Evolutionary conservation across 129 eudicot species (phyloP), one percentile per base, ranked within the genome.

Genomic region (Centaurea solstitialis): DNA sequence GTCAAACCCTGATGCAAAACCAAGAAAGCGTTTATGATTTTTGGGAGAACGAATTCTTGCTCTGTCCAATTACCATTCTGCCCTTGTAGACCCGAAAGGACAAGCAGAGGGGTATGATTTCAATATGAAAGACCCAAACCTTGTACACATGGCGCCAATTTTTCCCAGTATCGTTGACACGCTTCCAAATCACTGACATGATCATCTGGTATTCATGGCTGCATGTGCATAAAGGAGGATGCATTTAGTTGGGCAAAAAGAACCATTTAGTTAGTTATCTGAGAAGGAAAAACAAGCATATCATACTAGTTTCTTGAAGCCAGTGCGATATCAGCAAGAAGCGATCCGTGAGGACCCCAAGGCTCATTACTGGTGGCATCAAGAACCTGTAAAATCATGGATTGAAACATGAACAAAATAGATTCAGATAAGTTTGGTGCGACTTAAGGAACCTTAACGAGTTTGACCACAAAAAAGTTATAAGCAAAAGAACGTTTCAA

Each of bases 271-370:
- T 71, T 35, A 0, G 26, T 37, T 35, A 39, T 21, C 35, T 18
- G 17, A 75, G 35, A 61, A 21, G 17, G 35, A 66, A 80, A 75
- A 37, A 64, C 21, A 72, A 39, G 7, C 8, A 26, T 39, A 30
- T 61, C 93, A 30, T 86, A 96, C 99, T 96, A 88, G 88, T 96
- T 96, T 93, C 90, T 93, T 68, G 98, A 81, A 74, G 98, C 97
- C 83, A 93, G 87, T 23, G 99, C 98, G 81, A 96, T 91, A 68
- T 96, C 99, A 81, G 98, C 93, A 81, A 96, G 99, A 80, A 87
- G 93, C 9, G 99, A 87, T 77, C 99, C 99, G 90, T 96, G 99
- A 38, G 99, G 98, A 81, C 99, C 99, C 99, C 99, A 96, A 17
- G 99, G 87, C 91, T 96, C 99, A 78, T 96, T 96, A 87, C 99